phyloP scores from a whole-genome alignment of 768 basidiomycete species.

The Pleurotus pulmonarius region DNA sequence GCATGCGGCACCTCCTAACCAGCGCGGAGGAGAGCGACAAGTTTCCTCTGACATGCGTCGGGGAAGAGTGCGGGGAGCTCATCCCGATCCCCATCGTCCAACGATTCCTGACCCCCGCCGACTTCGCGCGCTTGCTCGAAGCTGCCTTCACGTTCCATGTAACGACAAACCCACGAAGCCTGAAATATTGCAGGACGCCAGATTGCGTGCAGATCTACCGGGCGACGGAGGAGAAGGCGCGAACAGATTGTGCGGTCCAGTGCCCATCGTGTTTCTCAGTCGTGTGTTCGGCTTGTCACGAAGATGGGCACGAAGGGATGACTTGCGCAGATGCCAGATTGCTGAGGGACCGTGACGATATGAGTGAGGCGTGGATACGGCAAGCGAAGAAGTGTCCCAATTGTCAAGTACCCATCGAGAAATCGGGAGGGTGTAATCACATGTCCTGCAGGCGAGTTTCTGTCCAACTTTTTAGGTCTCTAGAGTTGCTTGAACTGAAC shows the following conservation, averaged over 20 bases:
- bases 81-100: slow-evolving; percentile 53
- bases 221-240: slow-evolving; percentile 4
- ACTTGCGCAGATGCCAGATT: slow-evolving; percentile 37
- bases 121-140: slow-evolving; percentile 52
- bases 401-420: slow-evolving; percentile 43
- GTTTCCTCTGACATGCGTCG: slow-evolving; percentile 68
- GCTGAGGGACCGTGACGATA: slow-evolving; percentile 24
- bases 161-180: slow-evolving; percentile 49
- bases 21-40: slow-evolving; percentile 33
- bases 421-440: slow-evolving; percentile 53
- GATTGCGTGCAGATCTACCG: slow-evolving; percentile 70
- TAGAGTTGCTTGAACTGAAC: no score
- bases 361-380: slow-evolving; percentile 33
- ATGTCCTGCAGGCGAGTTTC: slow-evolving; percentile 37
- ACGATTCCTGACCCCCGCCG: slow-evolving; percentile 41
- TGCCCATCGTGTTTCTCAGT: slow-evolving; percentile 24
- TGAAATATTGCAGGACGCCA: slow-evolving; percentile 67
- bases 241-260: background rate
- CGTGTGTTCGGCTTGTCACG: slow-evolving; percentile 49
- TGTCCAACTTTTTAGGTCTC: no score
- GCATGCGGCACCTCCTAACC: slow-evolving; percentile 42
- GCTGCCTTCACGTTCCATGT: slow-evolving; percentile 54
- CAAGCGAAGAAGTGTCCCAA: slow-evolving; percentile 45
- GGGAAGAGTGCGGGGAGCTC: slow-evolving; percentile 50
- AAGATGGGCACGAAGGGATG: slow-evolving; percentile 49